A percentile compares a stretch with the other conserved stretches of the same genome.
Evolutionary conservation across 2,329 filamentous ascomycete species (phyloP).

Genomic region (Pseudopyrenochaeta lycopersici): DNA sequence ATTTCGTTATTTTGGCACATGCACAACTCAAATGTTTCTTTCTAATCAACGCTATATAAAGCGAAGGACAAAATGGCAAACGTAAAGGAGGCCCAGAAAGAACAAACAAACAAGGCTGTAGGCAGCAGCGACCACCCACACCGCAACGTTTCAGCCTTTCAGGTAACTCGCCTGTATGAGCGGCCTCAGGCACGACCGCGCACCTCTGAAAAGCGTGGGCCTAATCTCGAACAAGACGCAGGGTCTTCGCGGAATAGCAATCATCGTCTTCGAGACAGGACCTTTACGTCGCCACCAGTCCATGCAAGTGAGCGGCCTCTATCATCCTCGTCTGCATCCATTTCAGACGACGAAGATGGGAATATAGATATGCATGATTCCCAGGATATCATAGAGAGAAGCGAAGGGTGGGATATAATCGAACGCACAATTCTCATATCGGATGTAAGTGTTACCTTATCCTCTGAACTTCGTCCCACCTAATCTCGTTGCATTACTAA

Average conservation of each 20-base stretch:
- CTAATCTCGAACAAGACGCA: too few species aligned
- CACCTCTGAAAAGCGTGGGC: not conserved
- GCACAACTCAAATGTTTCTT: too few species aligned
- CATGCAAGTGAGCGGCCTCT: too few species aligned
- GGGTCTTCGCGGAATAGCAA: too few species aligned
- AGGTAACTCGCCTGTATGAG: not conserved
- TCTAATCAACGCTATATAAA: too few species aligned
- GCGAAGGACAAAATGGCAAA: too few species aligned
- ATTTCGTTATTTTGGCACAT: not conserved
- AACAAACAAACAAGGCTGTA: constrained; percentile 6
- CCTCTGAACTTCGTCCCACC: not conserved
- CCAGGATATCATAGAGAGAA: too few species aligned
- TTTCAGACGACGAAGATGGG: too few species aligned
- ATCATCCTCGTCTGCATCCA: too few species aligned
- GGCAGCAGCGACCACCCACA: constrained; percentile 8
- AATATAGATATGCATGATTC: too few species aligned
- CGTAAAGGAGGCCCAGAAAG: not conserved
- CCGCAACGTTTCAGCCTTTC: not conserved
- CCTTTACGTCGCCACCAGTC: too few species aligned
- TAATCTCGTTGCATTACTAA: not conserved
- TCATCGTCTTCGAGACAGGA: too few species aligned
- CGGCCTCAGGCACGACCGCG: not conserved
- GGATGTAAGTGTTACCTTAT: not conserved
- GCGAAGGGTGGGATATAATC: not conserved
- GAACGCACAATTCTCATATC: not conserved